Evolutionary conservation across 2,329 filamentous ascomycete genomes (phyloP).

Genomic region (Beauveria australis): DNA sequence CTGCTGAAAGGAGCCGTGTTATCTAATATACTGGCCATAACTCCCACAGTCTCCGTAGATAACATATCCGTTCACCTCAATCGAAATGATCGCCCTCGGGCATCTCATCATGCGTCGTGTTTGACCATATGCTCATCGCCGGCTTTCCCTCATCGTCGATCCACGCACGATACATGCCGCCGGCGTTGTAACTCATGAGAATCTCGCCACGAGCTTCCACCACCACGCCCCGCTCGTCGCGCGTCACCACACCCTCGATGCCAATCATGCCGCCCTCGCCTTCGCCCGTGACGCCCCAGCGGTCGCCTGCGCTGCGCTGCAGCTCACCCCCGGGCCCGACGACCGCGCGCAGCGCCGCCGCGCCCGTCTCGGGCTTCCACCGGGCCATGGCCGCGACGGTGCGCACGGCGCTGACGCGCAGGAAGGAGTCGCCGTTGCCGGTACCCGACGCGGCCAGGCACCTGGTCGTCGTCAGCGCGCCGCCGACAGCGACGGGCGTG

Average conservation of each 20-base stretch:
- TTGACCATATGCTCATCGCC: conserved; percentile 38
- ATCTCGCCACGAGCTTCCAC: conserved; percentile 42
- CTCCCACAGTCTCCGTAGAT: neutral
- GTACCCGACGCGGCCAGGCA: conserved; percentile 63
- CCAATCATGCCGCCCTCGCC: conserved; percentile 83
- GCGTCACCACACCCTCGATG: conserved; percentile 51
- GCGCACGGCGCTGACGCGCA: conserved; percentile 61
- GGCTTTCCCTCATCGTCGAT: conserved; percentile 52
- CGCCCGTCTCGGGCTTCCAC: conserved; percentile 46
- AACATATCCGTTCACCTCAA: neutral
- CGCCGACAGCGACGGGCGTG: conserved; percentile 19
- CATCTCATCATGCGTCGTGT: conserved; percentile 19
- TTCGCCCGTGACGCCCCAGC: conserved; percentile 68
- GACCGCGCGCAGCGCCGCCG: conserved; percentile 54
- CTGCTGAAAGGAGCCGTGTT: too few species aligned
- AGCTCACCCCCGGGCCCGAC: conserved; percentile 66
- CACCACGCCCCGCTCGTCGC: conserved; percentile 33
- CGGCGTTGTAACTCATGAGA: conserved; percentile 74
- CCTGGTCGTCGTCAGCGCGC: conserved; percentile 28
- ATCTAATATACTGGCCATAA: neutral
- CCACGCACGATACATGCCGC: conserved; percentile 81
- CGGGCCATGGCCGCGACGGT: conserved; percentile 66
- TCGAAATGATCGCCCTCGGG: conserved; percentile 8
- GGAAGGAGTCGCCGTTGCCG: conserved; percentile 83
- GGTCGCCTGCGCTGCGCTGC: conserved; percentile 61